Evolutionary conservation across 73 alveolate species (phyloP).

Genomic region (Paramecium pentaurelia): DNA sequence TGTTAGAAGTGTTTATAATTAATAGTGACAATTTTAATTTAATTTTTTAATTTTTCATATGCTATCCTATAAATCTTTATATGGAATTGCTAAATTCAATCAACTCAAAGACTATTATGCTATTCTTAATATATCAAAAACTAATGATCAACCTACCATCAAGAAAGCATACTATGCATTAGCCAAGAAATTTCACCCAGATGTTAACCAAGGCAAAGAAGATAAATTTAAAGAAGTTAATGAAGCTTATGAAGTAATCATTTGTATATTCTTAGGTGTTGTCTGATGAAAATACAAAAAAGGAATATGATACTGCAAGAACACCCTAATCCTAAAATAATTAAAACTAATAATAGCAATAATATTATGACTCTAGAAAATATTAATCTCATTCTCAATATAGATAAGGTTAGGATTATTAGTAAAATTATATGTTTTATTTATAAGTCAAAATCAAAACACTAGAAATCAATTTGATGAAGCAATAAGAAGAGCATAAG

Average conservation of each 20-base stretch:
- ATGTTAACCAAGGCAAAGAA: constrained; percentile 38
- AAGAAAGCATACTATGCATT: constrained; percentile 47
- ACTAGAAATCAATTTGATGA: not conserved
- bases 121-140: constrained; percentile 71
- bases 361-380: not conserved
- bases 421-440: not conserved
- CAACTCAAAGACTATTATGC: constrained; percentile 75
- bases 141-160: constrained; percentile 63
- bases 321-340: not conserved
- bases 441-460: not conserved
- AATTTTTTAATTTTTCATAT: not conserved
- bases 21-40: not conserved
- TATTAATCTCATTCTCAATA: not conserved
- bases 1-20: not conserved
- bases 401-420: not conserved
- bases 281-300: constrained; percentile 12
- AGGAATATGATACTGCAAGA: constrained; percentile 50
- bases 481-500: not conserved
- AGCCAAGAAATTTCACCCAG: constrained; percentile 59
- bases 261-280: not conserved
- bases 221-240: constrained; percentile 57
- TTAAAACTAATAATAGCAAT: not conserved
- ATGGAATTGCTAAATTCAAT: not conserved
- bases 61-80: not conserved
- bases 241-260: constrained; percentile 52